Conservation (phyloP, 306 rosid genomes). For the Cercis canadensis region DNA sequence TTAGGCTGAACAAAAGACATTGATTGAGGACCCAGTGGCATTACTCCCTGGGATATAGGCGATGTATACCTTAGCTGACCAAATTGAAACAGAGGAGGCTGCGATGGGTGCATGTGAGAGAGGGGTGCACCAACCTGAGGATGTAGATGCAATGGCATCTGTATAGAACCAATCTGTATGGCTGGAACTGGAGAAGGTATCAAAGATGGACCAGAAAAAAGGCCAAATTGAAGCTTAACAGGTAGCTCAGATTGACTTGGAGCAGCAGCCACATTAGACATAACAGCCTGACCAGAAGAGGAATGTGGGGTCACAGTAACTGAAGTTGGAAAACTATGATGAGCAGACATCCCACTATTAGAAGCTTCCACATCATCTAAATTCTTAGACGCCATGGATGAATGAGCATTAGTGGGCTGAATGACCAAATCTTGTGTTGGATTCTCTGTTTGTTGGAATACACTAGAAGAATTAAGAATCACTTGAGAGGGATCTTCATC, state of each 20-base stretch:
- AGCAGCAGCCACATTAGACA: conserved; percentile 55
- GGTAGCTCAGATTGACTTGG: conserved; percentile 76
- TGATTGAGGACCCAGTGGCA: conserved; percentile 80
- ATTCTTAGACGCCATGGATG: conserved; percentile 47
- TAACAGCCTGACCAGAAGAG: conserved; percentile 51
- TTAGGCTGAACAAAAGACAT: conserved; percentile 79
- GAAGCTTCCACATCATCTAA: conserved; percentile 57
- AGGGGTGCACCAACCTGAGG: conserved; percentile 76
- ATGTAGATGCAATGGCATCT: conserved; percentile 97
- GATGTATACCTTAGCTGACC: conserved; percentile 90
- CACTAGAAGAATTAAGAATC: conserved; percentile 55
- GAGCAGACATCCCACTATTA: conserved; percentile 53
- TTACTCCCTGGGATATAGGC: conserved; percentile 75
- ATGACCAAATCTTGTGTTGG: conserved; percentile 52
- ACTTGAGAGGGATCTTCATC: conserved; percentile 54
- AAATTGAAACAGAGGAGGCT: conserved; percentile 92
- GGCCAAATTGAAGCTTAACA: conserved; percentile 93
- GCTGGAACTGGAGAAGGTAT: conserved; percentile 97
- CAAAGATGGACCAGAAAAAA: conserved; percentile 94
- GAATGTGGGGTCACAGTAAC: conserved; percentile 55
- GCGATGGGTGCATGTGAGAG: conserved; percentile 78
- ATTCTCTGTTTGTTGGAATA: conserved; percentile 66
- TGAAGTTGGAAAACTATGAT: conserved; percentile 52
- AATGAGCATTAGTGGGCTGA: conserved; percentile 53
- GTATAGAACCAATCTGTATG: conserved; percentile 96